Evolutionary conservation across 2,329 filamentous ascomycete species (phyloP), one percentile per base, ranked within the genome.

Genomic region (Neophaeococcomyces aloes): DNA sequence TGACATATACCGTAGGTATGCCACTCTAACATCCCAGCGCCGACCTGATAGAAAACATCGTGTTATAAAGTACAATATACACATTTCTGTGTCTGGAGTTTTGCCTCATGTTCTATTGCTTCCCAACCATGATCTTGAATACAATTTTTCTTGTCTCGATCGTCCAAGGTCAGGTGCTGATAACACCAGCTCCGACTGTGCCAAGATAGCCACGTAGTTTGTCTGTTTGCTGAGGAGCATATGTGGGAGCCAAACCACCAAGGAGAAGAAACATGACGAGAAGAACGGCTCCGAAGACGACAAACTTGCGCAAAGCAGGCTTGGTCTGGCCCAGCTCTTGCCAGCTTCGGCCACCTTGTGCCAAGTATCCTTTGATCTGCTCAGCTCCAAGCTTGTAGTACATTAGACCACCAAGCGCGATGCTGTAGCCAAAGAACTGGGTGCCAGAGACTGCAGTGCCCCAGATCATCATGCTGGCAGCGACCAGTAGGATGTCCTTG

Each of bases 401-500:
- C 56, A 81, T 64, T 17, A 81, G 70, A 55, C 78, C 78, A 44
- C 67, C 66, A 14, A 81, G 70, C 30, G 86, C 84, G 56, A 89
- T 74, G 55, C 71, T 68, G 70, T 93, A 93, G 54, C 86, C 86
- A 59, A 88, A 71, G 56, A 78, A 76, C 65, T 93, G 86, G 44
- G 86, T 71, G 18, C 66, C 59, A 15, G 79, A 73, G 57, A 91
- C 81, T 25, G 76, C 73, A 45, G 84, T 86, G 53, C 74, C 70
- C 80, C 85, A 91, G 60, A 89, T 79, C 58, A 85, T 62, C 65
- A 91, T 82, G 42, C 83, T 86, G 46, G 78, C 74, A 48, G 75
- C 69, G 51, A 93, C 84, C 44, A 93, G 78, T 46, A 93, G 76
- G 48, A 93, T 88, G 63, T 87, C 85, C 67, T 93, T 93, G 57